Evolutionary conservation across 768 basidiomycete species (phyloP), one percentile per base, ranked within the genome.

Genomic region (Steccherinum ochraceum): DNA sequence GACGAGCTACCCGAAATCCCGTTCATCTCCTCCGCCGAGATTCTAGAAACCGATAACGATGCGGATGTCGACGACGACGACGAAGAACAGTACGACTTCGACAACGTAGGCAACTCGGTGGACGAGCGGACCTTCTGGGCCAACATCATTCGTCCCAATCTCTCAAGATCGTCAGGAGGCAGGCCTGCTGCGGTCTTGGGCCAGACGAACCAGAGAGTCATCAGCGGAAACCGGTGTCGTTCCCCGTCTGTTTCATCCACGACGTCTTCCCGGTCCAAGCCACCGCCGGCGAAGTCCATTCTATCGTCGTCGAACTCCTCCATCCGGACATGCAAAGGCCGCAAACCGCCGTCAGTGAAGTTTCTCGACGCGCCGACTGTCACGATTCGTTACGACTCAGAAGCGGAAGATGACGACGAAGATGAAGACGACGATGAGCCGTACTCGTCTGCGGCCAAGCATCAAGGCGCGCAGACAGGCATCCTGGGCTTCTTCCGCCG

Each of bases 341-440:
- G 65, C n/a, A 61, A 65, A 5, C 56, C 69, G 11, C 60, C 68
- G 48, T 84, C 81, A 26, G 86, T 88, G 46, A 88, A 84, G 56
- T 88, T 87, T 54, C 80, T 81, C 24, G 83, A 84, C 51, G 69
- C 72, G 48, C 84, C 84, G 13, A 35, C 30, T 16, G n/a, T n/a
- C n/a, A 83, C 75, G 2, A 71, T 85, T 7, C 76, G 83, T 59
- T 81, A 82, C 56, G 65, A 63, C 41, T 54, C 62, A 40, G 59
- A 61, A 49, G 54, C 56, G 39, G 61, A 57, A n/a, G 43, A 49
- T 24, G 44, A 48, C 45, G 49, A 52, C 48, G 43, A 43, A 43
- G 55, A 52, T 12, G 53, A 48, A 30, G 13, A 7, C 46, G 53
- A 49, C 26, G 48, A 18, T 4, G 21, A 47, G 50, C 51, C 49